Evolutionary conservation across 306 rosid species (phyloP), one percentile per base, ranked within the genome.

Genomic region (Prunus mongolica): DNA sequence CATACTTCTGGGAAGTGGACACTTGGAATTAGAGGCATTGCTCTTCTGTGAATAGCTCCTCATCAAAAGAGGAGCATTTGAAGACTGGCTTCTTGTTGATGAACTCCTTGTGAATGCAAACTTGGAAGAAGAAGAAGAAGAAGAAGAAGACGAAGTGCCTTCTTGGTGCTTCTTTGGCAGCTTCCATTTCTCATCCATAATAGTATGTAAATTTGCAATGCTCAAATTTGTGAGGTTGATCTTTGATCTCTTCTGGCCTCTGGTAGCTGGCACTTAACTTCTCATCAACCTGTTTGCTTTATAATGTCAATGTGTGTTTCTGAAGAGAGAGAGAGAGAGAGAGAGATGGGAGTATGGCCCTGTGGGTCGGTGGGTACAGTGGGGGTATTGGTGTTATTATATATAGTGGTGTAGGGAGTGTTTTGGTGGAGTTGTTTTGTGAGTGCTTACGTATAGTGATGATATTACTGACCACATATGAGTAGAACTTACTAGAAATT

Each of bases 141-240:
- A 22, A 49, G 52, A 49, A 49, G 52, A 49, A 4, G 67, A 55
- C 15, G 64, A 27, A 15, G 34, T 20, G 22, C 84, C 73, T 77
- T 93, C 93, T 12, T 32, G 25, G 20, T 63, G 19, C 75, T 89
- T 93, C 89, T 91, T 93, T 44, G 97, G 80, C 49, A 81, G 22
- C 88, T 93, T 93, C 97, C 93, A 90, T 84, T 87, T 93, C 73
- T 88, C 97, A 65, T 86, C 98, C 98, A 93, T 85, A 28, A 19
- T 65, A 46, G 73, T 22, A 57, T 78, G 75, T 34, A 15, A 65
- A 22, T n/a, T 13, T 78, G 16, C 45, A 58, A 55, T 54, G 75
- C 73, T 69, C 16, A 56, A 73, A 27, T 32, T 11, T 44, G 15
- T 16, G 54, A 57, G 44, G 76, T 22, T 44, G 76, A 72, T 72